Evolutionary conservation across 257 asterid species (phyloP), one percentile per base, ranked within the genome.

Genomic region (Solanum sparsipilum): DNA sequence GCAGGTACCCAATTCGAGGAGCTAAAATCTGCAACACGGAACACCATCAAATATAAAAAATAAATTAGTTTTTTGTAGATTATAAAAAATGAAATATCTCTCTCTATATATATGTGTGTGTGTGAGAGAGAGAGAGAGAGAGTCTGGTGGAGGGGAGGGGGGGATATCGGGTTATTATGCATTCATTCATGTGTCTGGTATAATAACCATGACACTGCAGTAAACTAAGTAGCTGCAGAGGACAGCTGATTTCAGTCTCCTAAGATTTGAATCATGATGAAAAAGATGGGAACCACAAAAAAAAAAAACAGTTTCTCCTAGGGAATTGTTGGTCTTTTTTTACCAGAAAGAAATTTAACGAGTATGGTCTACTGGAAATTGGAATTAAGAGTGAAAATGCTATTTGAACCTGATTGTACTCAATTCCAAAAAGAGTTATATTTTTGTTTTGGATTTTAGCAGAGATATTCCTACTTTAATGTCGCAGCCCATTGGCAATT

Each of bases 1-100:
- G 99, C 90, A 97, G 91, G 88, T 97, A 96, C 36, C 99, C 99
- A 82, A 94, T 84, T 27, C 99, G 95, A 84, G 99, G 99, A 82
- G 98, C 99, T 93, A 97, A 90, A 89, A 97, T 92, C 99, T 96
- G 96, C 84, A 90, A 88, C 84, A 91, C 81, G 39, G 56, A 82
- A 48, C 70, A 82, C 44, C 86, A 52, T 88, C 88, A 86, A 73
- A 84, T 34, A 65, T 76, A 86, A 87, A 74, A 70, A 36, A 83
- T 34, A 56, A 74, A 46, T 87, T 71, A 71, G 41, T 35, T 79
- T 25, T 35, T 81, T 5, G 76, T 29, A 46, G 39, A 46, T 68
- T 56, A 58, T 65, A 65, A 9, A 65, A 56, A 21, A 21, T 58
- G 21, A 52, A 6, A 72, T 25, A 78, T 56, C 4, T 56, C 65